These are phyloP conservation scores for Penicillium macrosclerotiorum DNA, from an alignment of 495 filamentous ascomycete genomes.

Conservation along the genomic window DNA sequence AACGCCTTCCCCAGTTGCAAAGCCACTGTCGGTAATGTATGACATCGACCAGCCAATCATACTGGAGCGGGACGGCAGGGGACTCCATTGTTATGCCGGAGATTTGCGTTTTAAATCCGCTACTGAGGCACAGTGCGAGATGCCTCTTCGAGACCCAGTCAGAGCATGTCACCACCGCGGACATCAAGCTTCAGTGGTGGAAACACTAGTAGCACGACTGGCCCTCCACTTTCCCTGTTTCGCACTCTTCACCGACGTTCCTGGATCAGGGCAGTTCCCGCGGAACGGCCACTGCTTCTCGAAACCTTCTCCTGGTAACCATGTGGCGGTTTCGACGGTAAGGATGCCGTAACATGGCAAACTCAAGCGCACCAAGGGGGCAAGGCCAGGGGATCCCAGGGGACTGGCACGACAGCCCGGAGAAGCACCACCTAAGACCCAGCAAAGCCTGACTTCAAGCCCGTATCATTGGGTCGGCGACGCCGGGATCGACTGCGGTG, in stretches of 20 bases:
- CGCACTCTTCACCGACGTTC: conserved; percentile 10
- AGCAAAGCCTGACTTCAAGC: background rate
- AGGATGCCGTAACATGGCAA: background rate
- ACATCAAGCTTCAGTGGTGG: conserved; percentile 15
- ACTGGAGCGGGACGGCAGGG: background rate
- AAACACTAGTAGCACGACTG: conserved; percentile 6
- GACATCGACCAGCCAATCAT: conserved; percentile 4
- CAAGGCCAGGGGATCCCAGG: background rate
- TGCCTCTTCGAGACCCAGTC: no score
- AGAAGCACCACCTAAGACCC: background rate
- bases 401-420: background rate
- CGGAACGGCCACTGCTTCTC: background rate
- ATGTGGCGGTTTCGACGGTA: conserved; percentile 5
- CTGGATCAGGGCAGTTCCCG: background rate
- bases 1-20: no score
- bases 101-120: no score
- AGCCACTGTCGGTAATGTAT: background rate
- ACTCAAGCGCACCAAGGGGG: background rate
- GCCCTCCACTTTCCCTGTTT: conserved; percentile 6
- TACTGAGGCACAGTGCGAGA: no score
- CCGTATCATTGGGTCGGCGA: conserved; percentile 18
- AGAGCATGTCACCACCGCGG: no score
- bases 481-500: conserved; percentile 18
- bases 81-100: background rate
- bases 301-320: background rate